Conservation (phyloP, 192 early-diverging fungal species). For the Coemansia sp. region DNA sequence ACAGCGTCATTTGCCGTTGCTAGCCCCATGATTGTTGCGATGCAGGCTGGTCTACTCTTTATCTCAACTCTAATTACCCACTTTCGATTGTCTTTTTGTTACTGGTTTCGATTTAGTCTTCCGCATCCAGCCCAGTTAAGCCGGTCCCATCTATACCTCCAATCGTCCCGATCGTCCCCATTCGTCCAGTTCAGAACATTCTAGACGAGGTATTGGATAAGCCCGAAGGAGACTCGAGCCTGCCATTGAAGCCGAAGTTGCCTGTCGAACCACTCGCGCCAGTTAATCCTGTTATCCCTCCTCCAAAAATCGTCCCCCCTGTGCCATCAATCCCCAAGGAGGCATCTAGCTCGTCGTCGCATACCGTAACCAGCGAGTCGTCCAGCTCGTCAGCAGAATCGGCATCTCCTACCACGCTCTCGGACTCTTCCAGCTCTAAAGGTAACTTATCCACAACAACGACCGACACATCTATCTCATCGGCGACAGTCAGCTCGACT, state of each 20-base stretch:
- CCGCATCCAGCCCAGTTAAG: not conserved
- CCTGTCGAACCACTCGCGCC: not conserved
- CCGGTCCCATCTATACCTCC: not conserved
- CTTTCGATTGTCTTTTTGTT: not conserved
- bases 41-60: not conserved
- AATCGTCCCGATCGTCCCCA: not conserved
- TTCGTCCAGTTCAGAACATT: not conserved
- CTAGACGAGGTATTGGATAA: not conserved
- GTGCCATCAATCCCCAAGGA: not conserved
- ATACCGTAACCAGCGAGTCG: not conserved
- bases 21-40: not conserved
- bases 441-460: slow-evolving; percentile 18
- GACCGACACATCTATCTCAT: not conserved
- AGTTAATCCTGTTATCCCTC: not conserved
- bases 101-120: not conserved
- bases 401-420: not conserved
- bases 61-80: not conserved
- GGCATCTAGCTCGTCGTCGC: too few relatives aligned
- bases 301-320: not conserved
- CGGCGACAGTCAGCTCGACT: not conserved
- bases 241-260: not conserved
- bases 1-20: not conserved
- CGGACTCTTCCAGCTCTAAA: not conserved
- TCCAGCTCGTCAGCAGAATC: not conserved
- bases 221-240: not conserved